Percentiles rank a stretch among this genome's conserved stretches.
Conservation (phyloP, 192 early-diverging fungal species). For the Pilaira anomala region DNA sequence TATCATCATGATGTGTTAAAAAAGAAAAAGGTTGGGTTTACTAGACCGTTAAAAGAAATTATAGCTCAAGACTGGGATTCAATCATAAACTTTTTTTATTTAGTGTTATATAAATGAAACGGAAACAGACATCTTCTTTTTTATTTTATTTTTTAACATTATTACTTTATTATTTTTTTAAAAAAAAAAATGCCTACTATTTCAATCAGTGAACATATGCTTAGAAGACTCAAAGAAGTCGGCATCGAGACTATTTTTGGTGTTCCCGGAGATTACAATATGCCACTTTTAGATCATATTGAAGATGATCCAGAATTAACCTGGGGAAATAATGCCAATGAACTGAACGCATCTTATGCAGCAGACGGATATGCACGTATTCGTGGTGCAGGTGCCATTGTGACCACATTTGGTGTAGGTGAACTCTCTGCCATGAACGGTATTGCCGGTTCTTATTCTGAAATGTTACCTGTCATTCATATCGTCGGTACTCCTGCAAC, state of each 20-base stretch:
- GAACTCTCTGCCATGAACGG: constrained; percentile 43
- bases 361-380: constrained; percentile 49
- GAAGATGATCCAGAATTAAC: constrained; percentile 33
- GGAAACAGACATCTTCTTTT: no score
- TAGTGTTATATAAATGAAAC: no score
- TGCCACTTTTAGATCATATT: constrained; percentile 27
- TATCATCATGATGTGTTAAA: no score
- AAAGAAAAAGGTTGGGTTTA: no score
- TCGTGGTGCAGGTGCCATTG: constrained; percentile 32
- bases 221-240: constrained; percentile 40
- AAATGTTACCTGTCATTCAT: constrained; percentile 50
- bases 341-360: constrained; percentile 41
- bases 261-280: constrained; percentile 47
- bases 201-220: constrained; percentile 38
- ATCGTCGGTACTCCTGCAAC: constrained; percentile 51
- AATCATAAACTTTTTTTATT: no score
- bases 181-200: constrained; percentile 12
- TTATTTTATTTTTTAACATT: neutral
- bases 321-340: constrained; percentile 44
- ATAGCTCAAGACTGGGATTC: no score
- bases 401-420: constrained; percentile 51
- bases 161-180: neutral
- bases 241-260: constrained; percentile 42
- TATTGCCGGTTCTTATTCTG: constrained; percentile 44
- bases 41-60: no score